Conservation (phyloP, 169 alveolate species). For the Plasmodium gaboni region DNA sequence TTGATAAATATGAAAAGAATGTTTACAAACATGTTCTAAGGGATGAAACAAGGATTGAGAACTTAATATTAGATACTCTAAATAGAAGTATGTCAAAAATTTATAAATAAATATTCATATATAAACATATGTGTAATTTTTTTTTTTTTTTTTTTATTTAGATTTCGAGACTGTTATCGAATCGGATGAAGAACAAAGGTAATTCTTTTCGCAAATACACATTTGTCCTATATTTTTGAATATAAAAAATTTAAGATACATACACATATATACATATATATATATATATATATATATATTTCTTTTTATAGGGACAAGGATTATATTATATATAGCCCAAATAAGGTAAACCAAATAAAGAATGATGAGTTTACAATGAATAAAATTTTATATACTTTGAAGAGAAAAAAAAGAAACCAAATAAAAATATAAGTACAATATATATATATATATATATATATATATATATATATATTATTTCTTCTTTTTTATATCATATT, state of each 20-base stretch:
- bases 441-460: neutral
- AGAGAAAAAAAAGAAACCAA: neutral
- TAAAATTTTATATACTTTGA: neutral
- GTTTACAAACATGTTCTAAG: constrained; percentile 39
- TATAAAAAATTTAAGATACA: neutral
- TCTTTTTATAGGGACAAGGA: neutral
- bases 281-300: neutral
- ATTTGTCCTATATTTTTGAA: neutral
- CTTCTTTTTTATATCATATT: neutral
- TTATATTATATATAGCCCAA: neutral
- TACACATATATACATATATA: neutral
- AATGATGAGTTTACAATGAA: neutral
- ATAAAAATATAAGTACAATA: neutral
- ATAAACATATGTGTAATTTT: too few species aligned
- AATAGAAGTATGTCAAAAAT: constrained; percentile 22
- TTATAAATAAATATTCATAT: neutral
- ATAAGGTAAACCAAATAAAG: neutral
- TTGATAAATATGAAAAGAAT: constrained; percentile 43
- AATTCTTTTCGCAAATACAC: neutral
- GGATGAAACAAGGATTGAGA: constrained; percentile 45
- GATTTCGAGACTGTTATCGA: constrained; percentile 22
- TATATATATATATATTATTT: neutral
- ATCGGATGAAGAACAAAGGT: constrained; percentile 22
- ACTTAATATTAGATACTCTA: constrained; percentile 51
- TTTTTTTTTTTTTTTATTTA: neutral